These are phyloP conservation scores for Xylaria multiplex DNA, from an alignment of 2,329 filamentous ascomycete species.

Conservation along the genomic window DNA sequence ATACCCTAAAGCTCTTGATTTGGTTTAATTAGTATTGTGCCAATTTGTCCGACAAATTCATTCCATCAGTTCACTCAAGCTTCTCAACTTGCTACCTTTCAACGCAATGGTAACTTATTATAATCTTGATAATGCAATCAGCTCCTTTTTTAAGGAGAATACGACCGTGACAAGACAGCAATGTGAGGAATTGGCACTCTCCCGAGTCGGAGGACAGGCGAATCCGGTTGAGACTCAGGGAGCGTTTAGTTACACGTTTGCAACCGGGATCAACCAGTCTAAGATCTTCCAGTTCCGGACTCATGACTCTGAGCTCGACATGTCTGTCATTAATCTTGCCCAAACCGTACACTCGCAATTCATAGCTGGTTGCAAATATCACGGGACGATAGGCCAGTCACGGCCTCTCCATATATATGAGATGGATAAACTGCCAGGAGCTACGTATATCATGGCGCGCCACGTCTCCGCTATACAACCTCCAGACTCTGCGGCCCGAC, in stretches of 20 bases:
- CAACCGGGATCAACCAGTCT: not conserved
- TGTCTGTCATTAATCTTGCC: conserved; percentile 10
- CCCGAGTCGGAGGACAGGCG: conserved; percentile 5
- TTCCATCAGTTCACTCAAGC: not conserved
- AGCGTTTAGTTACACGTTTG: conserved; percentile 21
- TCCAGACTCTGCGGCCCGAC: conserved; percentile 10
- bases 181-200: conserved; percentile 26
- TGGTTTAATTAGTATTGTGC: too few relatives aligned
- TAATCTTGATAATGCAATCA: conserved; percentile 22
- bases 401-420: conserved; percentile 17
- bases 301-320: conserved; percentile 12
- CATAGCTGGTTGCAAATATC: conserved; percentile 20
- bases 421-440: conserved; percentile 25
- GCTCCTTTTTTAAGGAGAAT: conserved; percentile 17
- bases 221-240: conserved; percentile 26
- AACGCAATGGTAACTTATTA: conserved; percentile 19
- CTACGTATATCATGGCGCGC: conserved; percentile 21
- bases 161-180: conserved; percentile 20
- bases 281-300: conserved; percentile 29
- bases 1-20: too few relatives aligned
- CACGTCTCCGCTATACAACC: not conserved
- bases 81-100: conserved; percentile 5
- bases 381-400: conserved; percentile 18
- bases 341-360: conserved; percentile 15
- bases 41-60: not conserved